These are phyloP conservation scores for Coprinopsis cinerea DNA, from an alignment of 768 basidiomycete genomes.

Conservation along the genomic window DNA sequence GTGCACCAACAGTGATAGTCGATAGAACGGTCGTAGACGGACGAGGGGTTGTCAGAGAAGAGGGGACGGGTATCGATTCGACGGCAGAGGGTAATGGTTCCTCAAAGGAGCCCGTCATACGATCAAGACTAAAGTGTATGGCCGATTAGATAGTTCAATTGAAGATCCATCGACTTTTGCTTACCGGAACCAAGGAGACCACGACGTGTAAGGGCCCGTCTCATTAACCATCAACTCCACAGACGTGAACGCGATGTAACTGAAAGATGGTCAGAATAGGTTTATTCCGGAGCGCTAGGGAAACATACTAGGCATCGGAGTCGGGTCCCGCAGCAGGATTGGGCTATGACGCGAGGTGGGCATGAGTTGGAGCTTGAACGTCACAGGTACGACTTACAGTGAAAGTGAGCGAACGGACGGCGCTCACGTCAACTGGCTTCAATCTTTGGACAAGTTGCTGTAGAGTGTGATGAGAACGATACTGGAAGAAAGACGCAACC, in stretches of 20 bases:
- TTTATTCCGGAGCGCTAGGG: slow-evolving; percentile 6
- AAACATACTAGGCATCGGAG: slow-evolving; percentile 51
- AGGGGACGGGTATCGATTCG: slow-evolving; percentile 33
- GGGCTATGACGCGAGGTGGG: slow-evolving; percentile 33
- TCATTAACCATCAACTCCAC: slow-evolving; percentile 25
- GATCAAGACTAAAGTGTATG: slow-evolving; percentile 49
- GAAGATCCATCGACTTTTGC: slow-evolving; percentile 15
- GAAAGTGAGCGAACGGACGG: slow-evolving; percentile 43
- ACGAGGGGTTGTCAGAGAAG: slow-evolving; percentile 26
- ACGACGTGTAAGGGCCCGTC: slow-evolving; percentile 29
- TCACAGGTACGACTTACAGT: slow-evolving; percentile 34
- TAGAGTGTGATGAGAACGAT: not conserved
- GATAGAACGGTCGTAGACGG: slow-evolving; percentile 32
- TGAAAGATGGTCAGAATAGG: slow-evolving; percentile 20
- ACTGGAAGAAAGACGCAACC: not conserved
- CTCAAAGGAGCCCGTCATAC: slow-evolving; percentile 56
- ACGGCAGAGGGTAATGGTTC: slow-evolving; percentile 45
- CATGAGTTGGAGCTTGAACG: not conserved
- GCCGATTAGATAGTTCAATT: slow-evolving; percentile 2
- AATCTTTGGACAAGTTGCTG: slow-evolving; percentile 58
- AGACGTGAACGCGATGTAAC: slow-evolving; percentile 58
- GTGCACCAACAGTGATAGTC: slow-evolving; percentile 33
- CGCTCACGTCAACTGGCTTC: slow-evolving; percentile 47
- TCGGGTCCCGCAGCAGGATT: slow-evolving; percentile 50
- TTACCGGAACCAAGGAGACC: slow-evolving; percentile 54